A percentile compares a stretch with the other conserved stretches of the same genome.
Evolutionary conservation across 805 yeast species (phyloP).

Genomic region (Lipomyces orientalis): DNA sequence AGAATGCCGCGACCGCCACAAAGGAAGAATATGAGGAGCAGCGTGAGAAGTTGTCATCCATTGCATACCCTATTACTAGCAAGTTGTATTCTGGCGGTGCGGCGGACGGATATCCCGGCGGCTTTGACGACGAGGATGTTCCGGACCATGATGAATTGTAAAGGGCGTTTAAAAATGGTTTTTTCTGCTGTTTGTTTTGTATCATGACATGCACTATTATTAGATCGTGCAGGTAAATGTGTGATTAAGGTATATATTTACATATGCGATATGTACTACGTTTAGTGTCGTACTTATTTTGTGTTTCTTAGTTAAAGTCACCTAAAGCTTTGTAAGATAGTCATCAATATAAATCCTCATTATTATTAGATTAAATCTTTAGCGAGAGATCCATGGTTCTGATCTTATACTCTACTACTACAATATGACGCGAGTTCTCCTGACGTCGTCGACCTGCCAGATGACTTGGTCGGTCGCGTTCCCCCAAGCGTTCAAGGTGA

Average conservation of each 20-base stretch:
- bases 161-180: slow-evolving; percentile 17
- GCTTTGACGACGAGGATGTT: slow-evolving; percentile 58
- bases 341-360: not conserved
- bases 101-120: slow-evolving; percentile 42
- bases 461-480: no score
- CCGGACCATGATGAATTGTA: slow-evolving; percentile 69
- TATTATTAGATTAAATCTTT: not conserved
- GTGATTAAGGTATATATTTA: not conserved
- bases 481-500: no score
- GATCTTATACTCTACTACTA: not conserved
- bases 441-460: no score
- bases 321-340: not conserved
- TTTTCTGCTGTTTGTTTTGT: not conserved
- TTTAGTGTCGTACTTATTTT: not conserved
- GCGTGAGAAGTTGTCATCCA: slow-evolving; percentile 76
- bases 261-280: not conserved
- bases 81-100: slow-evolving; percentile 68
- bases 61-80: slow-evolving; percentile 90
- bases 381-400: not conserved
- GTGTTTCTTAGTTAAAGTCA: not conserved
- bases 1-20: slow-evolving; percentile 82
- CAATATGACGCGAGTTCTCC: no score
- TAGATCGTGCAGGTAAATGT: not conserved
- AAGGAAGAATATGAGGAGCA: slow-evolving; percentile 94
- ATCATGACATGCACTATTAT: not conserved